These are phyloP conservation scores for Penicillium canescens DNA, from an alignment of 495 filamentous ascomycete species.

Conservation along the genomic window DNA sequence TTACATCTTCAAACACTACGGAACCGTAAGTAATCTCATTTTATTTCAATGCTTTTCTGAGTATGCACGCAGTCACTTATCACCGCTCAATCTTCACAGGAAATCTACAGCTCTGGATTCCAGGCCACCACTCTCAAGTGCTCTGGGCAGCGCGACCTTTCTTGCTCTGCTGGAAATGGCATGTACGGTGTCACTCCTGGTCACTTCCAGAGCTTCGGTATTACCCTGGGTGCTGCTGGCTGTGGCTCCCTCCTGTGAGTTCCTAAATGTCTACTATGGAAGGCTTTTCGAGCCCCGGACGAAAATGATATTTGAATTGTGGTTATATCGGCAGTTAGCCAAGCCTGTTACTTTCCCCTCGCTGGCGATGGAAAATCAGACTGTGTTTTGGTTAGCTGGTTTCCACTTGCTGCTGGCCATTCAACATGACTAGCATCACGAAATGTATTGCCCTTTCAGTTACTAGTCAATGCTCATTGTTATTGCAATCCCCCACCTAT, in stretches of 20 bases:
- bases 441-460: background rate
- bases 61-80: background rate
- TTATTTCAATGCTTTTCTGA: background rate
- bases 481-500: too few relatives aligned
- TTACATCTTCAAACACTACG: constrained; percentile 31
- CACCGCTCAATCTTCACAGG: constrained; percentile 13
- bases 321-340: too few relatives aligned
- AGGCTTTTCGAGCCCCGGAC: background rate
- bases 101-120: constrained; percentile 35
- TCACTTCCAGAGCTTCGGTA: constrained; percentile 34
- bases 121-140: constrained; percentile 19
- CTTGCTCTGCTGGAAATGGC: constrained; percentile 37
- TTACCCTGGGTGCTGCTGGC: constrained; percentile 25
- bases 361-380: constrained; percentile 4
- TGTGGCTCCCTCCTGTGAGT: constrained; percentile 9
- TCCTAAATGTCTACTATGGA: background rate
- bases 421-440: constrained; percentile 10
- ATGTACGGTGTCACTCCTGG: constrained; percentile 25
- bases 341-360: background rate
- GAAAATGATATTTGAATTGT: too few relatives aligned
- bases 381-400: background rate
- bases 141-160: constrained; percentile 27
- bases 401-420: background rate
- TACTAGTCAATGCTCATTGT: background rate
- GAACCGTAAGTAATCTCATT: constrained; percentile 22